These are phyloP conservation scores for Simplicillium sp. DNA, from an alignment of 2,329 filamentous ascomycete genomes.

Conservation along the genomic window DNA sequence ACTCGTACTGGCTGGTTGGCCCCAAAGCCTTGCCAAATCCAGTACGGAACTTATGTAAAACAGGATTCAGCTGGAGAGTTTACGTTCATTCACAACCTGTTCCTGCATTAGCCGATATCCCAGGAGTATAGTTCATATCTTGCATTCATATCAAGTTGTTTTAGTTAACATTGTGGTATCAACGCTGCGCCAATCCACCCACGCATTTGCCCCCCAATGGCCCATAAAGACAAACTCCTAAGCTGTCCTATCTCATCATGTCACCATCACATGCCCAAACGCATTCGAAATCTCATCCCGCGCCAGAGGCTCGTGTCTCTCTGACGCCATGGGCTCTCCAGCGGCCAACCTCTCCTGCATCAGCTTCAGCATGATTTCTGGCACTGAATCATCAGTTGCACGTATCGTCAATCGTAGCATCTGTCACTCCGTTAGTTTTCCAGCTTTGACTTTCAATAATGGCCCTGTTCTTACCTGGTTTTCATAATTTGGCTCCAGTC, in stretches of 20 bases:
- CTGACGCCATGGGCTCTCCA: conserved; percentile 33
- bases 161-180: too few relatives aligned
- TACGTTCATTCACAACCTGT: too few relatives aligned
- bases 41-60: too few relatives aligned
- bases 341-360: conserved; percentile 75
- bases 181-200: too few relatives aligned
- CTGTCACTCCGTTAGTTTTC: conserved; percentile 35
- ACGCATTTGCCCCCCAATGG: too few relatives aligned
- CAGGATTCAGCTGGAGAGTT: too few relatives aligned
- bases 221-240: background rate
- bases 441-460: background rate
- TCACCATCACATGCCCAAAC: conserved; percentile 48
- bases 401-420: conserved; percentile 93
- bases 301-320: conserved; percentile 30
- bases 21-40: too few relatives aligned
- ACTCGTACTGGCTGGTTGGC: too few relatives aligned
- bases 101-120: too few relatives aligned
- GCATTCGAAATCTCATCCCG: conserved; percentile 42
- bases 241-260: conserved; percentile 7
- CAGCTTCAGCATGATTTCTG: conserved; percentile 66
- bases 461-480: conserved; percentile 60
- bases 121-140: too few relatives aligned
- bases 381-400: conserved; percentile 85
- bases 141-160: too few relatives aligned
- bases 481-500: conserved; percentile 87